Percentiles rank a stretch among this genome's conserved stretches.
Evolutionary conservation across 768 basidiomycete species (phyloP).

Genomic region (Russula emetica): DNA sequence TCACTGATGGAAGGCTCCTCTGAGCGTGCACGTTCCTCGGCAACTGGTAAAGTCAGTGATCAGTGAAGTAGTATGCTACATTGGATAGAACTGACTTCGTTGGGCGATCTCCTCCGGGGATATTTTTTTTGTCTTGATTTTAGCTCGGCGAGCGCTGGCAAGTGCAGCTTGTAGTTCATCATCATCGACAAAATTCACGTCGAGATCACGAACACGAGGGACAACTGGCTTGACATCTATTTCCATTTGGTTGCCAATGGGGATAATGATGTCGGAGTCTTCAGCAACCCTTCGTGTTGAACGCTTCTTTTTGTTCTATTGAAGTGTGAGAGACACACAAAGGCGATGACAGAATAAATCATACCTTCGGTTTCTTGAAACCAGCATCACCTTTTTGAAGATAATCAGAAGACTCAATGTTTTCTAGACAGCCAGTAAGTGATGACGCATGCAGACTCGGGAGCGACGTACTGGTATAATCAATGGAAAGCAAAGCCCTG

Average conservation of each 20-base stretch:
- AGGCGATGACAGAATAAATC: slow-evolving; percentile 19
- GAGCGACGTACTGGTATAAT: slow-evolving; percentile 74
- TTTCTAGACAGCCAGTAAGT: slow-evolving; percentile 51
- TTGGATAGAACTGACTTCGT: slow-evolving; percentile 50
- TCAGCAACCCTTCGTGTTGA: slow-evolving; percentile 59
- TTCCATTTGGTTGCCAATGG: slow-evolving; percentile 62
- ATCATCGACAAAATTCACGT: slow-evolving; percentile 93
- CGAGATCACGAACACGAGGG: slow-evolving; percentile 65
- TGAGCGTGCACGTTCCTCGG: slow-evolving; percentile 54
- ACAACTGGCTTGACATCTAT: slow-evolving; percentile 72
- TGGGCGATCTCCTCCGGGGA: slow-evolving; percentile 79
- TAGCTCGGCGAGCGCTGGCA: slow-evolving; percentile 78
- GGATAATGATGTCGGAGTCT: slow-evolving; percentile 45
- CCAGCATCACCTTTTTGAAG: slow-evolving; percentile 86
- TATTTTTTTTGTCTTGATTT: slow-evolving; percentile 70
- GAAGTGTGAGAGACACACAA: neutral
- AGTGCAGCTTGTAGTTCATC: slow-evolving; percentile 95
- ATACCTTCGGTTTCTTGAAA: slow-evolving; percentile 91
- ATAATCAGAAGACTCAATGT: slow-evolving; percentile 82
- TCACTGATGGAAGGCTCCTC: slow-evolving; percentile 41
- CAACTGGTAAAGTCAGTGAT: slow-evolving; percentile 45
- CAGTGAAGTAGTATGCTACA: slow-evolving; percentile 8
- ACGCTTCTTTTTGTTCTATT: slow-evolving; percentile 90
- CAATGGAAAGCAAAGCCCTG: slow-evolving; percentile 76
- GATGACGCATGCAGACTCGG: neutral